Evolutionary conservation across 1,284 basidiomycete genomes (phyloP).

Genomic region (Boletus hoseneyae): DNA sequence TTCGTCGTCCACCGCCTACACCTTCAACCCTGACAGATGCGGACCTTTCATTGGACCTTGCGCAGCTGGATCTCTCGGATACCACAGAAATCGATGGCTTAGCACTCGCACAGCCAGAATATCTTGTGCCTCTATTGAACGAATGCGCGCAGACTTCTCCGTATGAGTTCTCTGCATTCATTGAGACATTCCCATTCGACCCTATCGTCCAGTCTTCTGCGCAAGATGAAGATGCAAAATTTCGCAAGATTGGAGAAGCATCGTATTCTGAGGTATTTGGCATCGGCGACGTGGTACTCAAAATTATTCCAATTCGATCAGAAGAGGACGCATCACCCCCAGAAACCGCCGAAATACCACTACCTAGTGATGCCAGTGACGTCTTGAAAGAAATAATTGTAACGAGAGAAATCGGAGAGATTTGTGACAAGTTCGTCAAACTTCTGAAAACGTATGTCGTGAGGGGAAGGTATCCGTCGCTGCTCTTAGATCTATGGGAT

Average conservation of each 20-base stretch:
- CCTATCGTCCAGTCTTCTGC: slow-evolving; percentile 45
- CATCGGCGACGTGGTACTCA: slow-evolving; percentile 80
- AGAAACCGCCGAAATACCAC: slow-evolving; percentile 51
- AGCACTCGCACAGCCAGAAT: slow-evolving; percentile 37
- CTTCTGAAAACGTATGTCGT: slow-evolving; percentile 84
- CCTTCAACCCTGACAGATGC: slow-evolving; percentile 47
- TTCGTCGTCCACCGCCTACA: slow-evolving; percentile 40
- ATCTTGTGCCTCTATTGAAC: slow-evolving; percentile 56
- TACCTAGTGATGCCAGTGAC: slow-evolving; percentile 68
- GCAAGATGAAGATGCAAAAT: slow-evolving; percentile 32
- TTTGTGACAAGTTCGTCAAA: slow-evolving; percentile 74
- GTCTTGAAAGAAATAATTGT: slow-evolving; percentile 87
- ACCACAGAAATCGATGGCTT: slow-evolving; percentile 13
- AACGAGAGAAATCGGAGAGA: slow-evolving; percentile 72
- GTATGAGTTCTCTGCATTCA: slow-evolving; percentile 76
- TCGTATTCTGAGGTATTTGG: slow-evolving; percentile 98
- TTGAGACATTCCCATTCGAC: slow-evolving; percentile 72
- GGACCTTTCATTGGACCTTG: slow-evolving; percentile 57
- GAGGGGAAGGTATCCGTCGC: slow-evolving; percentile 76
- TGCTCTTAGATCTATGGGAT: slow-evolving; percentile 85
- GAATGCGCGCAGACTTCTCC: slow-evolving; percentile 66
- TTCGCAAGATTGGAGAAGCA: slow-evolving; percentile 92
- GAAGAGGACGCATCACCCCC: slow-evolving; percentile 34
- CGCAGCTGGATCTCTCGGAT: slow-evolving; percentile 43
- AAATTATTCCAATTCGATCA: slow-evolving; percentile 67